Base-by-base conservation (phyloP, 2,329 filamentous ascomycete species). In the Colletotrichum sp. region DNA sequence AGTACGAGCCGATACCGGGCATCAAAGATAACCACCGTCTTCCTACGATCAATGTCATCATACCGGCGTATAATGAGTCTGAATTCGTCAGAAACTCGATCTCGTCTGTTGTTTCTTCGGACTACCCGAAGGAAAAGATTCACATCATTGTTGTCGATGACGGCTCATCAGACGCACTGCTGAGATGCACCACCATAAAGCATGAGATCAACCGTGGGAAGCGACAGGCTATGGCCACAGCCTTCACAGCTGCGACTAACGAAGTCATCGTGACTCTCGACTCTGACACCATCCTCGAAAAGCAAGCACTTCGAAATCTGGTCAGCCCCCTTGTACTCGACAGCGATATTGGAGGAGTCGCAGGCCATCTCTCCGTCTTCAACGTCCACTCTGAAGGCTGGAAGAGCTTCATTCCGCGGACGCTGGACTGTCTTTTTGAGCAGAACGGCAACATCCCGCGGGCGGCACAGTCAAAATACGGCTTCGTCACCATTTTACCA, bases 381-480 rank as follows among this genome's bases (percentile, higher is more conserved):
- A 70, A 70, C 39, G 39, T 70, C 6, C 36, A 64, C 16, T 64
- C 58, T 32, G 36, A 70, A 18, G 68, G 68, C 27, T 70, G 68
- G 68, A 12, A 34, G 6, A 65, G 58, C 28, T 70, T 64, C 39
- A 52, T 70, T 5, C 68, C 68, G 3, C 12, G 68, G 10, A 70
- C 58, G 5, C 58, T 70, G 2, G 68, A 70, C 39, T 70, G 68
- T 16, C 58, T 70, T 4, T 70, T 70, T n/a, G 68, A 70, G 12
- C 68, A 70, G 30, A 70, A 64, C 15, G 68, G 68, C 58, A 70
- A 70, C 36, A 70, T 70, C 9, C 68, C 58, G 10, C 56, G 68
- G 10, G 68, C 68, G 2, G 68, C 68, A 8, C 58, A 70, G 58
- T 70, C 68, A 7, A 70, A 56, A 43, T 25, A 70, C 15, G 68